Base-by-base conservation (phyloP, 768 basidiomycete genomes). In the Calocybe gangraenosa region DNA sequence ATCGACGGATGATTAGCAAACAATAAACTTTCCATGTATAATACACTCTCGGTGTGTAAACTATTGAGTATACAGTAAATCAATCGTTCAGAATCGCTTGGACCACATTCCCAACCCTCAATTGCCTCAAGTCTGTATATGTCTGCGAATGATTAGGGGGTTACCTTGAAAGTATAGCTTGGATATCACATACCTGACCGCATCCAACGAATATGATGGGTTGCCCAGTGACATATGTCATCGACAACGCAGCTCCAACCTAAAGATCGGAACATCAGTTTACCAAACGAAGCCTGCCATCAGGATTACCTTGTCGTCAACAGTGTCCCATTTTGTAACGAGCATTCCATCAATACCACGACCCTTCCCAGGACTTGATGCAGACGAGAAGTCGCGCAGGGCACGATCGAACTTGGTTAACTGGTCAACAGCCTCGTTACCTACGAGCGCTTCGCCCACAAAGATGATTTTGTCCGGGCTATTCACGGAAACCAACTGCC, bases 191-290 rank as follows among this genome's bases (percentile, higher is more conserved):
- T 52, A 91, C 89, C 85, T 94, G 93, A 30, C 96, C 96, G 58
- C 92, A 96, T 6, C 96, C 96, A 52, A 99, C 92, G 62, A 99
- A 99, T 18, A 97, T 76, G 67, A 99, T 97, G 14, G 96, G 95
- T 60, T 98, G 94, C 18, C 96, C 95, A 2, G 96, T 98, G 44
- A 97, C 92, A 65, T 96, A 98, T 40, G 95, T 96, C 96, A 99
- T 98, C 2, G 92, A 96, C 42, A 99, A 74, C 7, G 96, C 96
- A 6, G 96, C 96, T 28, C 96, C 96, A 40, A 99, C 95, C 94
- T 96, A 58, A 2, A 47, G 28, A 49, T 36, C 37, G 23, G 33
- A 40, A 9, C 34, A 37, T 34, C 15, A 37, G 18, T 32, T 39
- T 37, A 31, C 35, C 44, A 38, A 13, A 45, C 37, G 23, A 9